Evolutionary conservation across 192 early-diverging fungal species (phyloP).

Genomic region (Coemansia sp.): DNA sequence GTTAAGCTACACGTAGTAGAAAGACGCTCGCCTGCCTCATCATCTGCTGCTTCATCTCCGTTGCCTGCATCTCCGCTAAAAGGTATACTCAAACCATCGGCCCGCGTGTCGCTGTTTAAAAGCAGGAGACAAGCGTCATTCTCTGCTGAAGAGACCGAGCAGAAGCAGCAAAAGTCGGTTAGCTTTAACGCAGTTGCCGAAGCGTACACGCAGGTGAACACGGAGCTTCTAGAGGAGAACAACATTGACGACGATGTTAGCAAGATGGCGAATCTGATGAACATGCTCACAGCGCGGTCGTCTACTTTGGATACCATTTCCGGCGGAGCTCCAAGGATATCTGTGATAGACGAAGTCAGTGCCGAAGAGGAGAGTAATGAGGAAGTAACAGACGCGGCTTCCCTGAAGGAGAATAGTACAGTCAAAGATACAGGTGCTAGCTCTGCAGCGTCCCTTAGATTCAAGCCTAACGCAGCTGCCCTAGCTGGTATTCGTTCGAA

Average conservation of each 20-base stretch:
- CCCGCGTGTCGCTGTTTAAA: constrained; percentile 6
- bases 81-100: constrained; percentile 29
- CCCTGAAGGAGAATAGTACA: background rate
- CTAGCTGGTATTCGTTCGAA: constrained; percentile 10
- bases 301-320: background rate
- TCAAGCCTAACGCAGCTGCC: constrained; percentile 25
- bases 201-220: constrained; percentile 8
- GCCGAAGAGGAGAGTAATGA: background rate
- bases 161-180: constrained; percentile 19
- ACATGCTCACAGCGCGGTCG: constrained; percentile 4
- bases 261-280: constrained; percentile 12
- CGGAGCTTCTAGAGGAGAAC: constrained; percentile 23
- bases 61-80: background rate
- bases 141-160: background rate
- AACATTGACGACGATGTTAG: constrained; percentile 22
- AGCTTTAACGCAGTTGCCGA: constrained; percentile 20
- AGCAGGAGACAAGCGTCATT: background rate
- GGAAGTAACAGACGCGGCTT: background rate
- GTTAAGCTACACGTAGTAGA: constrained; percentile 21
- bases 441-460: background rate
- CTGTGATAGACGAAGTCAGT: constrained; percentile 6
- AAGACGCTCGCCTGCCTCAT: background rate
- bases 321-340: background rate
- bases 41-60: background rate
- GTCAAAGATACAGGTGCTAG: background rate